Evolutionary conservation across 257 asterid genomes (phyloP).

Genomic region (Jaltomata sinuosa): DNA sequence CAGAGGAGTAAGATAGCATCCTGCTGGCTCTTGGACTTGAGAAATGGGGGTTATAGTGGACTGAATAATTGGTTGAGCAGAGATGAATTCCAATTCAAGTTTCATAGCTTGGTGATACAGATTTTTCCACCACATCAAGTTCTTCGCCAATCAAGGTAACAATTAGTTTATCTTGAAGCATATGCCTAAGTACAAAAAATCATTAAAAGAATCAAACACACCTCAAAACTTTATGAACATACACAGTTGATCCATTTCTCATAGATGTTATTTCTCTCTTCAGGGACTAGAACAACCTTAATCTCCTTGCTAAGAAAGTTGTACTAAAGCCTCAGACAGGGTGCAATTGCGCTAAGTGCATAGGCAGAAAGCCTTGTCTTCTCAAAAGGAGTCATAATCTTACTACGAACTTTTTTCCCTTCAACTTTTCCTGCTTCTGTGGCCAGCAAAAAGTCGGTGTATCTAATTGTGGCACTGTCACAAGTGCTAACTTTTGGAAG

Average conservation of each 20-base stretch:
- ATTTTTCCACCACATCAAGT: constrained; percentile 50
- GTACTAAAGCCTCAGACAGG: constrained; percentile 71
- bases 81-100: constrained; percentile 49
- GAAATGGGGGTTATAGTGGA: constrained; percentile 40
- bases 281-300: constrained; percentile 28
- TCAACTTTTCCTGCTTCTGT: constrained; percentile 56
- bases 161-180: constrained; percentile 54
- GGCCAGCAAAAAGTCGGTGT: constrained; percentile 59
- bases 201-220: constrained; percentile 14
- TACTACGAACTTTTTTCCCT: constrained; percentile 38
- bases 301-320: constrained; percentile 41
- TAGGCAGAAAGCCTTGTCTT: constrained; percentile 62
- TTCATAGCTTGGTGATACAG: constrained; percentile 57
- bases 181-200: constrained; percentile 36
- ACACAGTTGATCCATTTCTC: constrained; percentile 51
- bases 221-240: constrained; percentile 53
- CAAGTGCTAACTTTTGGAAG: constrained; percentile 36
- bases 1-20: constrained; percentile 29
- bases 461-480: constrained; percentile 32
- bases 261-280: constrained; percentile 31
- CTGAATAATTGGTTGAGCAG: constrained; percentile 38
- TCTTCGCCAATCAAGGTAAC: constrained; percentile 62
- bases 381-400: constrained; percentile 58
- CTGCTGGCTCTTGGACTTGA: constrained; percentile 17
- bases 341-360: constrained; percentile 54